Evolutionary conservation across 2,329 filamentous ascomycete genomes (phyloP), one percentile per base, ranked within the genome.

Genomic region (Cladosporium sphaerospermum): DNA sequence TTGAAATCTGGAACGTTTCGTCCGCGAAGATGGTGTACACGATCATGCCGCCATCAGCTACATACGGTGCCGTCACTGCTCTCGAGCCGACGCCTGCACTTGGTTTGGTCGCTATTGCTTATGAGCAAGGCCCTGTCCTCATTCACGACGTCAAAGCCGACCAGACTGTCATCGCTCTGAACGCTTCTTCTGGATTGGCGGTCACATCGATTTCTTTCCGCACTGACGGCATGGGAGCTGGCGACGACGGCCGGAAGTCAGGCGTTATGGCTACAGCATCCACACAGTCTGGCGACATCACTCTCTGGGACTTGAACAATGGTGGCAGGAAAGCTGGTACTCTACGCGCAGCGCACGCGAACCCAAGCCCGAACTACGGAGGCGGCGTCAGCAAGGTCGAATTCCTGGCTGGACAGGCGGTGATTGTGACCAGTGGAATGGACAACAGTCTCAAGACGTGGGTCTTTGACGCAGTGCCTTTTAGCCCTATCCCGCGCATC

Each of bases 1-100:
- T 96, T 8, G 93, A 99, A 66, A 95, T 99, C 47, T 99, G 93
- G 92, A 99, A 99, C 66, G 76, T 99, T 56, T 95, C 87, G 67
- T 96, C 89, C 3, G 91, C 78, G 45, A 96, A 95, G 69, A 78
- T 96, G 51, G 82, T 99, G 28, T 95, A 96, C 70, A 95, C 90
- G 2, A 85, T 99, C 48, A 75, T 93, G 11, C 88, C 93, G 1
- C 84, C 88, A 0, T 80, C 81, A 8, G 76, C 84, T 2, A 78
- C 84, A 49, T 85, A 82, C 61, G 92, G 91, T 44, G 78, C 86
- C 11, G 88, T 97, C n/a, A 95, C 89, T 5, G 89, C 89, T 40
- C 75, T 99, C 47, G 83, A 95, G 60, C 85, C 92, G 0, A 86
- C 88, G 1, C 88, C 92, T 1, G 90, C 87, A 0, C 73, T 99